Evolutionary conservation across 345 rosid genomes (phyloP).

Genomic region (Eucalyptus sp.): DNA sequence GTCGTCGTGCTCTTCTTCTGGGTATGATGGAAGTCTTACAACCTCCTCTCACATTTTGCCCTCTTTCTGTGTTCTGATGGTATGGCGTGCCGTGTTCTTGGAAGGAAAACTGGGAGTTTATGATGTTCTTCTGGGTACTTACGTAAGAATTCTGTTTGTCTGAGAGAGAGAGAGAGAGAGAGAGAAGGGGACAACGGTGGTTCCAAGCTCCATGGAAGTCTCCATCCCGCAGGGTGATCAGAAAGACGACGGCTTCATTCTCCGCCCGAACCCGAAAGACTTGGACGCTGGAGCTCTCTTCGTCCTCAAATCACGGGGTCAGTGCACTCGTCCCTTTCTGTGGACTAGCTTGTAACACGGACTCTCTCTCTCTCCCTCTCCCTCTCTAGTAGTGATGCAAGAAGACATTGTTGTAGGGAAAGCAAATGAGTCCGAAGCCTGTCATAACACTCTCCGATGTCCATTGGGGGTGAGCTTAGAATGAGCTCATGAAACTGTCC

Average conservation of each 20-base stretch:
- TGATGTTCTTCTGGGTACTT: background rate
- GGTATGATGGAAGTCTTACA: too few species aligned
- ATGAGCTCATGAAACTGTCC: background rate
- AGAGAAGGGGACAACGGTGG: background rate
- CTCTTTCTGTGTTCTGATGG: background rate
- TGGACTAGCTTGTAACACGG: background rate
- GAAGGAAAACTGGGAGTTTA: background rate
- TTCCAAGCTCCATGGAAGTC: background rate
- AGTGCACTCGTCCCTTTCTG: background rate
- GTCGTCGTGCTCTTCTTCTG: background rate
- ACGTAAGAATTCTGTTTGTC: background rate
- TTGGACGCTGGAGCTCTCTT: slow-evolving; percentile 20
- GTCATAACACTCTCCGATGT: background rate
- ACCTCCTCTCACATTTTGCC: background rate
- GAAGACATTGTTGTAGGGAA: background rate
- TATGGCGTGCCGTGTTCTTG: background rate
- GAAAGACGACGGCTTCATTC: background rate
- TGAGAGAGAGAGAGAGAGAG: background rate
- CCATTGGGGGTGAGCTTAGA: too few species aligned
- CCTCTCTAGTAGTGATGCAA: background rate
- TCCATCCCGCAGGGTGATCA: background rate
- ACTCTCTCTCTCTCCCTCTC: too few species aligned
- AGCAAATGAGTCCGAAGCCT: background rate
- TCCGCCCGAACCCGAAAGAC: background rate
- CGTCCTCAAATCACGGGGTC: slow-evolving; percentile 16